A percentile compares a stretch with the other conserved stretches of the same genome.
Evolutionary conservation across 1,284 basidiomycete species (phyloP).

Genomic region (Sparassis latifolia): DNA sequence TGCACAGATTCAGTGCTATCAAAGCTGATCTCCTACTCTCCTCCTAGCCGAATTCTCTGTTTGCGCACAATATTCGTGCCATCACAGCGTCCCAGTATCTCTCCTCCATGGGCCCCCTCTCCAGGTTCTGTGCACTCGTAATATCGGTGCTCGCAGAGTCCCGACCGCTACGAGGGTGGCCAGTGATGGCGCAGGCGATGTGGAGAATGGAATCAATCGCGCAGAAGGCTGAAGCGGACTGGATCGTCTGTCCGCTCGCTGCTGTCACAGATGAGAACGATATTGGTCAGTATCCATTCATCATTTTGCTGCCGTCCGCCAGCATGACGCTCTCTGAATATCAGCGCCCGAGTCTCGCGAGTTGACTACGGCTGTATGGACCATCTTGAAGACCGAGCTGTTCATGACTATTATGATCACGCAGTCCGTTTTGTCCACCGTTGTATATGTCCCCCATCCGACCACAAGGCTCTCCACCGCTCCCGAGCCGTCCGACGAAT

Average conservation of each 20-base stretch:
- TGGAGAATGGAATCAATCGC: constrained; percentile 33
- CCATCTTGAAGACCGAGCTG: constrained; percentile 59
- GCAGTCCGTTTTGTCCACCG: constrained; percentile 50
- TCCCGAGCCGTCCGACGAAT: constrained; percentile 6
- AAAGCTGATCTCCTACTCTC: constrained; percentile 3
- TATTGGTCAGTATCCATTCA: constrained; percentile 29
- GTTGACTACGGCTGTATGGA: constrained; percentile 48
- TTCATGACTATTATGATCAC: constrained; percentile 65
- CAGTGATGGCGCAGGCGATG: constrained; percentile 36
- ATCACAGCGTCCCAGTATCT: constrained; percentile 40
- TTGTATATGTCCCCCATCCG: constrained; percentile 43
- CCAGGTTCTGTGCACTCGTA: constrained; percentile 42
- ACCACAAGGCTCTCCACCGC: constrained; percentile 6
- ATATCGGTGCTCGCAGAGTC: constrained; percentile 43
- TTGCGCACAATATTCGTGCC: constrained; percentile 29
- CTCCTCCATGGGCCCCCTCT: constrained; percentile 43
- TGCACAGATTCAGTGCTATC: constrained; percentile 1
- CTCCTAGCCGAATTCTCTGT: constrained; percentile 19
- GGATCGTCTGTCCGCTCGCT: constrained; percentile 42
- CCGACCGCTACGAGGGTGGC: constrained; percentile 38
- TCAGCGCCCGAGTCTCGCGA: constrained; percentile 36
- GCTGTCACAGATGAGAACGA: constrained; percentile 23
- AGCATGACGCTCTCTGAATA: constrained; percentile 1
- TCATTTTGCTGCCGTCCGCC: neutral
- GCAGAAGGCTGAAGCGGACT: constrained; percentile 42